Percentiles rank a stretch among this genome's conserved stretches.
Conservation (phyloP, 805 yeast genomes). For the Metschnikowia orientalis region DNA sequence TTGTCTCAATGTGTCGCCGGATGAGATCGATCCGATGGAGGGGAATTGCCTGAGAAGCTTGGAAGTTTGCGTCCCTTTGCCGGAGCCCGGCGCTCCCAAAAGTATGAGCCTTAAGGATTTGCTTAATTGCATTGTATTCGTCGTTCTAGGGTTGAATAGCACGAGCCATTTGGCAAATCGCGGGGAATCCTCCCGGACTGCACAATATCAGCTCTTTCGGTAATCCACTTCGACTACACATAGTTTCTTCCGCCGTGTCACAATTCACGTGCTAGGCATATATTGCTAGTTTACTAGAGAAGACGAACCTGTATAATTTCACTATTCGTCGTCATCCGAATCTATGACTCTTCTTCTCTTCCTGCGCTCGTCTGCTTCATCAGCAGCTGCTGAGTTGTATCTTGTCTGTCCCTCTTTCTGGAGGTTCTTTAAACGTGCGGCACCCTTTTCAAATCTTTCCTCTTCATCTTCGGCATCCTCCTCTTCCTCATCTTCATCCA, state of each 20-base stretch:
- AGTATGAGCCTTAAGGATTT: conserved; percentile 49
- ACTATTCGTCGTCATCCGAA: conserved; percentile 48
- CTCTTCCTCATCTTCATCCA: conserved; percentile 35
- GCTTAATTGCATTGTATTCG: conserved; percentile 8
- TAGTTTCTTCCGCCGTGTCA: too few species aligned
- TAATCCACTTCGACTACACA: too few species aligned
- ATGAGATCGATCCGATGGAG: conserved; percentile 56
- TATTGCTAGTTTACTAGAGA: too few species aligned
- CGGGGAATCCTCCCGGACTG: too few species aligned
- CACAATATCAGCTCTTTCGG: too few species aligned
- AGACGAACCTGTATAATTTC: background rate
- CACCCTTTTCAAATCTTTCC: conserved; percentile 50
- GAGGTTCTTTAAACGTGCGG: conserved; percentile 52
- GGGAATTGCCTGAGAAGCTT: conserved; percentile 54
- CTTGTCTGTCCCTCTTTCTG: conserved; percentile 54
- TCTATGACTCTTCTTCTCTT: conserved; percentile 48
- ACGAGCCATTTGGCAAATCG: too few species aligned
- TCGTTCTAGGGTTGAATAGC: too few species aligned
- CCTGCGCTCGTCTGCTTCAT: conserved; percentile 29
- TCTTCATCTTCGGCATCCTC: conserved; percentile 45
- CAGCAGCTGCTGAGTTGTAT: conserved; percentile 33
- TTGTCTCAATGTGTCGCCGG: conserved; percentile 77
- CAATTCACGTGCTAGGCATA: too few species aligned
- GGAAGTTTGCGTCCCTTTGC: conserved; percentile 86
- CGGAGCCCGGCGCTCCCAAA: conserved; percentile 94